Conservation (phyloP, 2,329 filamentous ascomycete genomes). For the Camptophora hylomeconis region DNA sequence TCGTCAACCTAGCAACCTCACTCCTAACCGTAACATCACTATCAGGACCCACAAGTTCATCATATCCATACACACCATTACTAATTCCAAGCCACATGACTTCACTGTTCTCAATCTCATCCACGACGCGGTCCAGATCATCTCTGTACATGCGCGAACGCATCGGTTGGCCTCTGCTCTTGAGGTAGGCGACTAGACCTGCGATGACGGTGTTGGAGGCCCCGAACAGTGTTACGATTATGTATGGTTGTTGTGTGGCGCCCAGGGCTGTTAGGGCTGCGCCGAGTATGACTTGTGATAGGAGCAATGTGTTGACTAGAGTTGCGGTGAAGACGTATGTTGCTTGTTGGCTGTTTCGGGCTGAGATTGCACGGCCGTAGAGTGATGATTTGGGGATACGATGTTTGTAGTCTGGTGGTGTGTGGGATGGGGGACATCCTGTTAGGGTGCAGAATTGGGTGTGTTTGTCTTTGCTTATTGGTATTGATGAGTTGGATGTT, state of each 20-base stretch:
- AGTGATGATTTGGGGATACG: slow-evolving; percentile 11
- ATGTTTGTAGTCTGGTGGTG: slow-evolving; percentile 2
- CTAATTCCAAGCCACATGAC: slow-evolving; percentile 40
- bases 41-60: slow-evolving; percentile 33
- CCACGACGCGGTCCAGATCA: slow-evolving; percentile 46
- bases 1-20: slow-evolving; percentile 21
- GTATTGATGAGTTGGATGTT: too few species aligned
- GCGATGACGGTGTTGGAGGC: slow-evolving; percentile 51
- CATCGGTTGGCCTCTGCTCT: slow-evolving; percentile 45
- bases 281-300: slow-evolving; percentile 43
- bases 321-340: slow-evolving; percentile 15
- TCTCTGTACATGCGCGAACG: slow-evolving; percentile 46
- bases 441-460: slow-evolving; percentile 17
- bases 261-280: slow-evolving; percentile 47
- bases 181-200: slow-evolving; percentile 46
- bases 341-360: slow-evolving; percentile 8
- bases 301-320: slow-evolving; percentile 15
- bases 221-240: slow-evolving; percentile 45
- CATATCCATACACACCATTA: slow-evolving; percentile 30
- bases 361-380: slow-evolving; percentile 14
- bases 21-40: slow-evolving; percentile 32
- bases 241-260: slow-evolving; percentile 39
- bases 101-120: slow-evolving; percentile 41
- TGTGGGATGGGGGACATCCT: slow-evolving; percentile 13
- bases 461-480: slow-evolving; percentile 12